Percentiles rank a stretch among this genome's conserved stretches.
Evolutionary conservation across 371 early-diverging fungal species (phyloP).

Genomic region (Haplosporangium sp.): DNA sequence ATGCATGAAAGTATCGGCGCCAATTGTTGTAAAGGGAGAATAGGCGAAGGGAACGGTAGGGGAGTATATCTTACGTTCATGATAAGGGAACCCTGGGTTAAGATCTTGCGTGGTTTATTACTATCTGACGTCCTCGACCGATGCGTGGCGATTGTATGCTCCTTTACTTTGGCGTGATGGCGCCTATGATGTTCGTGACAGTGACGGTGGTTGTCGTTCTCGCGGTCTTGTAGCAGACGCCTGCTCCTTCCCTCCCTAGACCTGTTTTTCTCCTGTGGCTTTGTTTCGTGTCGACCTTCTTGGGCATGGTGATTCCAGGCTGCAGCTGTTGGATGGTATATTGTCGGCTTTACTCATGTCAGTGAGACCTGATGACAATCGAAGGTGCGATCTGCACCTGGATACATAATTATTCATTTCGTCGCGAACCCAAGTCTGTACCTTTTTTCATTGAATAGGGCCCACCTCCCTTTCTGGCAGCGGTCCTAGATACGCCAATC

Average conservation of each 20-base stretch:
- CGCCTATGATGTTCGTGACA: neutral
- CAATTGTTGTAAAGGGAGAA: neutral
- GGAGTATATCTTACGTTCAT: conserved; percentile 36
- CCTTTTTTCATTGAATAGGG: conserved; percentile 1
- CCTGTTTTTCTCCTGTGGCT: conserved; percentile 3
- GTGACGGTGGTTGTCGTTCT: neutral
- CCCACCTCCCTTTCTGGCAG: neutral
- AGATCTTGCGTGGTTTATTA: conserved; percentile 52
- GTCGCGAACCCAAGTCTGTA: neutral
- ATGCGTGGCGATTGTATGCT: neutral
- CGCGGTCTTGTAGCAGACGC: neutral
- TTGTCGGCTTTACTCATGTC: conserved; percentile 33
- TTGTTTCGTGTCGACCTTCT: conserved; percentile 23
- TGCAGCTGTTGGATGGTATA: neutral
- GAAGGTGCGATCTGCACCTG: too few relatives aligned
- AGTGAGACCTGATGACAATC: conserved; percentile 11
- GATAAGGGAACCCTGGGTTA: conserved; percentile 34
- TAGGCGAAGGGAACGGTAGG: neutral
- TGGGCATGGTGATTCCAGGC: conserved; percentile 5
- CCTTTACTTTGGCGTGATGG: neutral
- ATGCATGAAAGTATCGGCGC: neutral
- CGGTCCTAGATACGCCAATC: neutral
- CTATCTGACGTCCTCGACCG: conserved; percentile 16
- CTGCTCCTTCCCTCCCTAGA: neutral
- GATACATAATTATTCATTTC: too few relatives aligned